A percentile compares a stretch with the other conserved stretches of the same genome.
phyloP scores from a whole-genome alignment of 306 rosid genomes.

The Quercus rubra region DNA sequence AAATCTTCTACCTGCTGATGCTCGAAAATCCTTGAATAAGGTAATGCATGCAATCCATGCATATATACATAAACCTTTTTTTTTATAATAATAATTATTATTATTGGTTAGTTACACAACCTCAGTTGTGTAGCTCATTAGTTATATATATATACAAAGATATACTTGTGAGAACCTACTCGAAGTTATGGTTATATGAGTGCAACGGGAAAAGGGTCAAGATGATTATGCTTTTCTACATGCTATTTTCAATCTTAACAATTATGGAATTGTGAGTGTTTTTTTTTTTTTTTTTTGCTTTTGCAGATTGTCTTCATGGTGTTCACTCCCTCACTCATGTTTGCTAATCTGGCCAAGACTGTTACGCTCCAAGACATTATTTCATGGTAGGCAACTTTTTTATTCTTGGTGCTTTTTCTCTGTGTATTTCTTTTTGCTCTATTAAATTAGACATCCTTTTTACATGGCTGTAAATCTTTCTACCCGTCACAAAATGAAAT shows the following conservation, averaged over 20 bases:
- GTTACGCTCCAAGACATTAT: constrained; percentile 74
- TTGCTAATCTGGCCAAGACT: constrained; percentile 64
- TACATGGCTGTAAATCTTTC: not conserved
- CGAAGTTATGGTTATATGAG: not conserved
- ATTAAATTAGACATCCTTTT: not conserved
- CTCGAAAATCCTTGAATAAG: constrained; percentile 67
- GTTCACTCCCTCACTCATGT: constrained; percentile 85
- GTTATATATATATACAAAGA: too few species aligned
- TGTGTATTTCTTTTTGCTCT: not conserved
- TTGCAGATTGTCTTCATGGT: constrained; percentile 73
- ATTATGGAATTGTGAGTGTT: not conserved
- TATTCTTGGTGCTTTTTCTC: not conserved
- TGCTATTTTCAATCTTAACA: not conserved
- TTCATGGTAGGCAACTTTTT: constrained; percentile 56
- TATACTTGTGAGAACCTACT: not conserved
- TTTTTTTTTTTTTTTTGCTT: not conserved
- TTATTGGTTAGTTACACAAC: too few species aligned
- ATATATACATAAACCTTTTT: not conserved
- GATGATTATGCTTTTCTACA: not conserved
- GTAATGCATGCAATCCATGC: constrained; percentile 24
- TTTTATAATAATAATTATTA: not conserved
- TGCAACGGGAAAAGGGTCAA: not conserved
- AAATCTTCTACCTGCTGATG: constrained; percentile 55
- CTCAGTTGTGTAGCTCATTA: too few species aligned
- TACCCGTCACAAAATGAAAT: not conserved